These are phyloP conservation scores for Davidsoniella virescens DNA, from an alignment of 2,329 filamentous ascomycete genomes.

Conservation along the genomic window DNA sequence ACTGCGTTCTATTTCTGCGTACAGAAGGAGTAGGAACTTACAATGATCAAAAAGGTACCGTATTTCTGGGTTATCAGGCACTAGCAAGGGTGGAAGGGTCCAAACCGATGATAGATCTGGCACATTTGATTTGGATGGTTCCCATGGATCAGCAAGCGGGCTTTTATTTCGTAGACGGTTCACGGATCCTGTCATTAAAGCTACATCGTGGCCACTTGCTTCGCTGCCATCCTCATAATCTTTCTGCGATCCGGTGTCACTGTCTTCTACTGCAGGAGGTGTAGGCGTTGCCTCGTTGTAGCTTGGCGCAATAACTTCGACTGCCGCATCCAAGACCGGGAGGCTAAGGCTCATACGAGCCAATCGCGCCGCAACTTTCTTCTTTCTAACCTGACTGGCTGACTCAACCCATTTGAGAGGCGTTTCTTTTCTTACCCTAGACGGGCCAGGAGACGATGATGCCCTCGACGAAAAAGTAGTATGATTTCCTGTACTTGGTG, in stretches of 20 bases:
- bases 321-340: background rate
- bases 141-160: constrained; percentile 2
- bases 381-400: background rate
- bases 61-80: constrained; percentile 6
- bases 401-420: constrained; percentile 2
- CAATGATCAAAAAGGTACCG: constrained; percentile 12
- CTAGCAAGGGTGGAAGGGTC: background rate
- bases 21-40: constrained; percentile 3
- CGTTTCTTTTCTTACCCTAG: background rate
- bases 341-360: background rate
- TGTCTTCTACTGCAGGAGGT: background rate
- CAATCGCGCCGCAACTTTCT: background rate
- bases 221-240: background rate
- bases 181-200: background rate
- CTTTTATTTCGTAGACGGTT: background rate
- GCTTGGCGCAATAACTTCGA: background rate
- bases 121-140: background rate
- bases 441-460: background rate
- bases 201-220: background rate
- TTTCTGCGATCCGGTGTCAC: too few relatives aligned
- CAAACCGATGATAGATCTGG: background rate
- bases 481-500: background rate
- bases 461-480: too few relatives aligned
- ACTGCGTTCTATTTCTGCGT: background rate
- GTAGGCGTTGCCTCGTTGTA: background rate